Evolutionary conservation across 306 rosid species (phyloP), one percentile per base, ranked within the genome.

Genomic region (Lupinus albus): DNA sequence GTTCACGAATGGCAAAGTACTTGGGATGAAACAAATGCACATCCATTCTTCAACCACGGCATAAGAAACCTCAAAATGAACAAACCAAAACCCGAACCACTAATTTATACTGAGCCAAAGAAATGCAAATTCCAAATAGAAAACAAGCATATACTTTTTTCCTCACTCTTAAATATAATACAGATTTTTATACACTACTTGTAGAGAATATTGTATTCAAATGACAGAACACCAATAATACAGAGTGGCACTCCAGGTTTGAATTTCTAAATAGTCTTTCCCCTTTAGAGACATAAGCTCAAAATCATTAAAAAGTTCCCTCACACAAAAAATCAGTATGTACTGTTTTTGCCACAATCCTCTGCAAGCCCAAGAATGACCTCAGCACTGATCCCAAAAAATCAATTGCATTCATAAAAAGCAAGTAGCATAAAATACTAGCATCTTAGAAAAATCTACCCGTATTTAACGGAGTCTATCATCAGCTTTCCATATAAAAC

Each of bases 1-100:
- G 61, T 66, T 68, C 50, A 49, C 17, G 41, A 44, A 73, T 42
- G 48, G 56, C 11, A 67, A 50, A 57, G 63, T 28, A 39, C 68
- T 61, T 9, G 21, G 33, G 21, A 21, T 21, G 28, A 21, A 45
- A 53, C 20, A 67, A 58, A 66, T 28, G 65, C 70, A 32, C 36
- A 21, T 21, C 28, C 28, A 21, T 21, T 21, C 28, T 21, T 21
- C 28, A 21, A 21, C 28, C 1, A 21, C 36, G 6, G 1, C 5
- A 32, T 60, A 36, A 21, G 44, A 64, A 67, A 72, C 35, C 60
- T 61, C 69, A 39, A 58, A 51, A 16, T 68, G 25, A 13, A 67
- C 11, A 46, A 56, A 68, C n/a, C 32, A 68, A 45, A 59, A 38
- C 32, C 33, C 55, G 47, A 46, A 65, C 61, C 21, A 73, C 63